These are phyloP conservation scores for Trypanosoma theileri DNA, from an alignment of 208 protist genomes.

Conservation along the genomic window DNA sequence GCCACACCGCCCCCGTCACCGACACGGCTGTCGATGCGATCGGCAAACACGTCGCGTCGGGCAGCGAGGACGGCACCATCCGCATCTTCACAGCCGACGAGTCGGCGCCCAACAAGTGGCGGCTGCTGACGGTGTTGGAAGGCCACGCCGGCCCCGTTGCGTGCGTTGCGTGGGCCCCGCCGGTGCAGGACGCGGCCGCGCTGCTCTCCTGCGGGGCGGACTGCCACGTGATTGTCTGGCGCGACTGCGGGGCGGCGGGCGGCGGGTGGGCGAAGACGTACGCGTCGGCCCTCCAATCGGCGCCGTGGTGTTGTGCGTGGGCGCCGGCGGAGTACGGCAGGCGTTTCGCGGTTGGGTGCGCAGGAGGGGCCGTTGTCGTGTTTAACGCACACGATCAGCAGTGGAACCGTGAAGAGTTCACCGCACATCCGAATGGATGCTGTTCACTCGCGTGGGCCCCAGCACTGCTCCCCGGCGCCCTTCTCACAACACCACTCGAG, in stretches of 20 bases:
- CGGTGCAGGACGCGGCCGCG: constrained; percentile 50
- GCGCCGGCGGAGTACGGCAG: constrained; percentile 77
- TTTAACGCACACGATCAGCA: constrained; percentile 58
- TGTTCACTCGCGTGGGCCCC: constrained; percentile 64
- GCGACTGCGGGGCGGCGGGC: constrained; percentile 36
- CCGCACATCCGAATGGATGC: constrained; percentile 51
- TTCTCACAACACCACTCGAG: constrained; percentile 70
- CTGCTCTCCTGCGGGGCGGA: constrained; percentile 66
- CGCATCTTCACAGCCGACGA: constrained; percentile 43
- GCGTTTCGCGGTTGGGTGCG: constrained; percentile 76
- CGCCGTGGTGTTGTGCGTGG: constrained; percentile 72
- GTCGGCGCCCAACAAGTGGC: neutral
- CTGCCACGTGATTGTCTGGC: constrained; percentile 58
- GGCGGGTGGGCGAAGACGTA: constrained; percentile 71
- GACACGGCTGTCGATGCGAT: constrained; percentile 68
- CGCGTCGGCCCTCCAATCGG: constrained; percentile 34
- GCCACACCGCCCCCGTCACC: constrained; percentile 56
- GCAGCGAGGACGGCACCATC: constrained; percentile 66
- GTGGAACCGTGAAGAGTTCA: constrained; percentile 66
- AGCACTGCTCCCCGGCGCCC: constrained; percentile 60
- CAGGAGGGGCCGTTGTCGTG: constrained; percentile 59
- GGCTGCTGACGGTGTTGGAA: constrained; percentile 19
- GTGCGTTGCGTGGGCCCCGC: constrained; percentile 79
- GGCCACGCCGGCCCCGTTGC: constrained; percentile 46
- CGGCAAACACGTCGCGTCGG: constrained; percentile 62